Percentiles rank a stretch among this genome's conserved stretches.
phyloP scores from a whole-genome alignment of 352 stramenopile genomes.

The Pythium volutum region DNA sequence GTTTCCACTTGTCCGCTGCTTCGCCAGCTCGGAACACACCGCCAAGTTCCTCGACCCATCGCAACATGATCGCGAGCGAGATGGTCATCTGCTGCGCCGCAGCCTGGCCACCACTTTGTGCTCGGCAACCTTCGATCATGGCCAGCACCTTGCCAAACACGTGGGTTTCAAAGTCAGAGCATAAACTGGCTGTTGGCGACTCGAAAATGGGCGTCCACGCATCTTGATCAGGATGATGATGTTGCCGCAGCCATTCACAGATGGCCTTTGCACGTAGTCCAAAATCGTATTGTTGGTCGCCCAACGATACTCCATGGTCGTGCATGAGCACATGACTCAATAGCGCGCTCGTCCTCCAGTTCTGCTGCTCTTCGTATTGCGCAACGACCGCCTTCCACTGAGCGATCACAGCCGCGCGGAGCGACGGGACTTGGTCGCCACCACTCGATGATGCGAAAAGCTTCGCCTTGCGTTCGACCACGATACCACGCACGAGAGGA shows the following conservation, averaged over 20 bases:
- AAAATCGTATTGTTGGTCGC: constrained; percentile 31
- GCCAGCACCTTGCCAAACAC: constrained; percentile 36
- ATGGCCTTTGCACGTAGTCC: constrained; percentile 55
- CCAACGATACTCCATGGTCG: background rate
- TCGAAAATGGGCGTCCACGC: constrained; percentile 22
- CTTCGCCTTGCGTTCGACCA: constrained; percentile 4
- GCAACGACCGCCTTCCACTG: constrained; percentile 24
- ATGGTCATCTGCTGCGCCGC: constrained; percentile 32
- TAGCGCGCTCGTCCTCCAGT: constrained; percentile 37
- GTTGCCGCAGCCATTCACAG: constrained; percentile 25
- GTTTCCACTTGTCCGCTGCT: constrained; percentile 28
- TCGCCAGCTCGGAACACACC: background rate
- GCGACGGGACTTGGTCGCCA: constrained; percentile 5
- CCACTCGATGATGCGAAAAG: background rate
- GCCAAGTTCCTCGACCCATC: constrained; percentile 7
- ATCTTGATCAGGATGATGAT: constrained; percentile 14
- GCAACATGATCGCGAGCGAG: constrained; percentile 11
- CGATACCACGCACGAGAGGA: constrained; percentile 5
- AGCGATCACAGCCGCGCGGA: constrained; percentile 13
- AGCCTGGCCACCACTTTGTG: constrained; percentile 4
- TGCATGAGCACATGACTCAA: constrained; percentile 34
- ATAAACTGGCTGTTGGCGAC: constrained; percentile 21
- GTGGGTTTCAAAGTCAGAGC: constrained; percentile 13
- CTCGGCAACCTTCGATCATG: constrained; percentile 25
- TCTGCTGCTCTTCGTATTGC: constrained; percentile 26